Percentiles rank a stretch among this genome's conserved stretches.
Conservation (phyloP, 192 early-diverging fungal species). For the Dissophora globulifera region DNA sequence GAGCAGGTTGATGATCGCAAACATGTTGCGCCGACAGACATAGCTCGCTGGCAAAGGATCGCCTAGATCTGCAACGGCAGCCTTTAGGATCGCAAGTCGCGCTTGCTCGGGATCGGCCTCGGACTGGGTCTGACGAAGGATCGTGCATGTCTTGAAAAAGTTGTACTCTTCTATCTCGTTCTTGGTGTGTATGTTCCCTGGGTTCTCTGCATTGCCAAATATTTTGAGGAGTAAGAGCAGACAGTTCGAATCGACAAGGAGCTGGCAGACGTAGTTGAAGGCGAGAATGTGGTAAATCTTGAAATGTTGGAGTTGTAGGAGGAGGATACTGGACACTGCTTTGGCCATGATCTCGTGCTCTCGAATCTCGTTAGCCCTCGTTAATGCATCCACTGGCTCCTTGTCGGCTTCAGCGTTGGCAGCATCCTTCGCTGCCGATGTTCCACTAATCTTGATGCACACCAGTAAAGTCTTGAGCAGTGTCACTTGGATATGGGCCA, state of each 20-base stretch:
- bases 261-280: constrained; percentile 81
- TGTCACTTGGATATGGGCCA: constrained; percentile 66
- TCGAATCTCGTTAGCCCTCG: constrained; percentile 62
- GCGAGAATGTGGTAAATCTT: constrained; percentile 79
- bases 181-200: constrained; percentile 57
- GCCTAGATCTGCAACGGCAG: constrained; percentile 25
- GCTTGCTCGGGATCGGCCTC: constrained; percentile 20
- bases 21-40: constrained; percentile 70
- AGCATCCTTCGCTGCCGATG: constrained; percentile 51
- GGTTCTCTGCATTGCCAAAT: constrained; percentile 77
- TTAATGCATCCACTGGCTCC: constrained; percentile 30
- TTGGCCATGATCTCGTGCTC: constrained; percentile 80
- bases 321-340: constrained; percentile 72
- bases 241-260: constrained; percentile 85
- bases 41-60: constrained; percentile 47
- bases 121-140: constrained; percentile 21
- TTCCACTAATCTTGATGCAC: constrained; percentile 52
- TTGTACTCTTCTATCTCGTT: constrained; percentile 61
- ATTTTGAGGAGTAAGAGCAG: constrained; percentile 86
- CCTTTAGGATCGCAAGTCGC: constrained; percentile 10
- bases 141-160: constrained; percentile 54
- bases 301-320: constrained; percentile 71
- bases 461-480: constrained; percentile 62
- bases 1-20: constrained; percentile 76
- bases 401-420: constrained; percentile 38